A percentile compares a stretch with the other conserved stretches of the same genome.
Conservation (phyloP, 345 rosid species). For the Euphorbia tirucalli region DNA sequence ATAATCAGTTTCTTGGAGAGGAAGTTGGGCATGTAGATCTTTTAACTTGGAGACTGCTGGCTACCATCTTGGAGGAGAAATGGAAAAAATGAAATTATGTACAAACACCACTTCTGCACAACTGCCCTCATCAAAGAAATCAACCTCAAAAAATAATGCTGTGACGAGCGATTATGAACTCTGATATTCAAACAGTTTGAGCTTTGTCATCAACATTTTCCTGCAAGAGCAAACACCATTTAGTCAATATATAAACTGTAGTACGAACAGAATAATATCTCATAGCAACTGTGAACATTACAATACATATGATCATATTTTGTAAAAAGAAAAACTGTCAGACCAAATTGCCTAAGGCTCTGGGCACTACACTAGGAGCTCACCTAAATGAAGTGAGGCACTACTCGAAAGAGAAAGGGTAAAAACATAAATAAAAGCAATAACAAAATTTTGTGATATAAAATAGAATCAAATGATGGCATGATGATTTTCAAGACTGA, state of each 20-base stretch:
- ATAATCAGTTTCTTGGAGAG: conserved; percentile 6
- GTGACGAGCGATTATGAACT: neutral
- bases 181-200: conserved; percentile 26
- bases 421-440: too few relatives aligned
- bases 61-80: conserved; percentile 12
- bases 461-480: too few relatives aligned
- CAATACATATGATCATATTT: too few relatives aligned
- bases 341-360: neutral
- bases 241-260: conserved; percentile 5
- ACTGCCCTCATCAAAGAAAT: conserved; percentile 16
- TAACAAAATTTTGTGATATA: too few relatives aligned
- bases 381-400: too few relatives aligned
- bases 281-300: neutral
- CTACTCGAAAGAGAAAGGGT: too few relatives aligned
- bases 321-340: neutral
- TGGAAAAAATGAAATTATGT: conserved; percentile 18
- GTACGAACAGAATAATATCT: neutral
- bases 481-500: too few relatives aligned
- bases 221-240: conserved; percentile 32
- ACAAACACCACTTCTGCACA: conserved; percentile 25
- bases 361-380: neutral
- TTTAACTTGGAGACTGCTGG: conserved; percentile 10
- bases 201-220: conserved; percentile 29
- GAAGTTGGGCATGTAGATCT: neutral
- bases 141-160: conserved; percentile 15